phyloP scores from a whole-genome alignment of 1,284 basidiomycete genomes.

The Vanrija sp. region DNA sequence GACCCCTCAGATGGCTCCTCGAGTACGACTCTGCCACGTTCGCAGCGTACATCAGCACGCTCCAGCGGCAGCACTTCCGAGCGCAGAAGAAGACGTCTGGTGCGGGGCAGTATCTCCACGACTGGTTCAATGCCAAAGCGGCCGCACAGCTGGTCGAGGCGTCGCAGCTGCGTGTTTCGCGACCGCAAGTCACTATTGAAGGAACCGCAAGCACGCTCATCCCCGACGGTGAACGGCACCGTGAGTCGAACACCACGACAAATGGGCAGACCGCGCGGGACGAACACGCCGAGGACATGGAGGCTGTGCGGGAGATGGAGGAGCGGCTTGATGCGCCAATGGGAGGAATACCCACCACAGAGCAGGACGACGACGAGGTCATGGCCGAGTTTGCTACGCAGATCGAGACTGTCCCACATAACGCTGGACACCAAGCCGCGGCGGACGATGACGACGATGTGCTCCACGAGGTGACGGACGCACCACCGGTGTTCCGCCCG shows the following conservation, averaged over 20 bases:
- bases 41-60: conserved; percentile 84
- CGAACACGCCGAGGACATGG: conserved; percentile 43
- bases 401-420: conserved; percentile 30
- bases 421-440: conserved; percentile 6
- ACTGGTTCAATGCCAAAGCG: conserved; percentile 56
- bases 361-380: conserved; percentile 37
- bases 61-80: conserved; percentile 51
- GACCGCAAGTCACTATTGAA: conserved; percentile 46
- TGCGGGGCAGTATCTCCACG: conserved; percentile 40
- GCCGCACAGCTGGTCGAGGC: conserved; percentile 75
- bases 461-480: conserved; percentile 58
- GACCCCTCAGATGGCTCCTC: conserved; percentile 67
- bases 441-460: conserved; percentile 62
- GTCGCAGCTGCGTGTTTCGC: conserved; percentile 40
- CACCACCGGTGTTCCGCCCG: conserved; percentile 38
- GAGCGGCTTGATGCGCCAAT: conserved; percentile 9
- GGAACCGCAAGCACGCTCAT: conserved; percentile 66
- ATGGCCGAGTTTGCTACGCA: conserved; percentile 45
- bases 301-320: conserved; percentile 34
- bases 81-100: conserved; percentile 40
- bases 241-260: conserved; percentile 19
- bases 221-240: conserved; percentile 24
- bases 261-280: conserved; percentile 12
- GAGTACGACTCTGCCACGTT: conserved; percentile 90
- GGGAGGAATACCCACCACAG: conserved; percentile 11